Evolutionary conservation across 2,329 filamentous ascomycete genomes (phyloP).

Genomic region (Microcyclospora tardicrescens): DNA sequence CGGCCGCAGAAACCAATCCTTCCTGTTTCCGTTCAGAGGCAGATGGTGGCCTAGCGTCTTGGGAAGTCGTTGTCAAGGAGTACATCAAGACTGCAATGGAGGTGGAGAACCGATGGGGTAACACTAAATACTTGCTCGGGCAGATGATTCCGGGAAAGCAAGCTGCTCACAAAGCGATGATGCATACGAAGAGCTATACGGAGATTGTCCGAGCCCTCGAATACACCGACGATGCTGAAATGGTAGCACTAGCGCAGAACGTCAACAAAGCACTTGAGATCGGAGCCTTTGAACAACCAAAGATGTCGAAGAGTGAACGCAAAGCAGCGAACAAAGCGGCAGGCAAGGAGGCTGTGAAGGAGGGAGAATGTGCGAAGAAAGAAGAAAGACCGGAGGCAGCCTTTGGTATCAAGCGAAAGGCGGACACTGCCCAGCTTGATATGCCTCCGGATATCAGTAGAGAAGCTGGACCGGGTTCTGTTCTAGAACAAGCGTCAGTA

Average conservation of each 20-base stretch:
- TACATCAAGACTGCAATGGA: slow-evolving; percentile 64
- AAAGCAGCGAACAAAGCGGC: slow-evolving; percentile 28
- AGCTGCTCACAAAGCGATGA: slow-evolving; percentile 48
- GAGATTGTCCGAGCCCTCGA: slow-evolving; percentile 51
- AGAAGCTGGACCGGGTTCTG: slow-evolving; percentile 14
- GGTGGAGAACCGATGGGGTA: slow-evolving; percentile 75
- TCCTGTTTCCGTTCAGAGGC: slow-evolving; percentile 64
- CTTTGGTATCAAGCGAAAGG: slow-evolving; percentile 14
- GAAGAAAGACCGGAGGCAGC: slow-evolving; percentile 7
- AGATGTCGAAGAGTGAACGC: slow-evolving; percentile 34
- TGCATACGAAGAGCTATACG: slow-evolving; percentile 55
- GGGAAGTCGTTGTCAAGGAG: slow-evolving; percentile 63
- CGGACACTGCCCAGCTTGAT: slow-evolving; percentile 15
- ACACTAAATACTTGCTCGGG: slow-evolving; percentile 81
- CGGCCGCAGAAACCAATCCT: slow-evolving; percentile 78
- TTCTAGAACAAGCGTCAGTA: slow-evolving; percentile 14
- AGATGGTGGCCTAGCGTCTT: slow-evolving; percentile 58
- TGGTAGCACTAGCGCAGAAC: slow-evolving; percentile 50
- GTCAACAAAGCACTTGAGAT: slow-evolving; percentile 53
- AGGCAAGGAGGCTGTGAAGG: slow-evolving; percentile 5
- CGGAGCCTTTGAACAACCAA: slow-evolving; percentile 30
- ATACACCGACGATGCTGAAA: slow-evolving; percentile 42
- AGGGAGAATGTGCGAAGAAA: too few relatives aligned
- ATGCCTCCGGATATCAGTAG: slow-evolving; percentile 15
- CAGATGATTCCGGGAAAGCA: slow-evolving; percentile 78